Evolutionary conservation across 257 asterid species (phyloP).

Genomic region (Capsicum rhomboideum): DNA sequence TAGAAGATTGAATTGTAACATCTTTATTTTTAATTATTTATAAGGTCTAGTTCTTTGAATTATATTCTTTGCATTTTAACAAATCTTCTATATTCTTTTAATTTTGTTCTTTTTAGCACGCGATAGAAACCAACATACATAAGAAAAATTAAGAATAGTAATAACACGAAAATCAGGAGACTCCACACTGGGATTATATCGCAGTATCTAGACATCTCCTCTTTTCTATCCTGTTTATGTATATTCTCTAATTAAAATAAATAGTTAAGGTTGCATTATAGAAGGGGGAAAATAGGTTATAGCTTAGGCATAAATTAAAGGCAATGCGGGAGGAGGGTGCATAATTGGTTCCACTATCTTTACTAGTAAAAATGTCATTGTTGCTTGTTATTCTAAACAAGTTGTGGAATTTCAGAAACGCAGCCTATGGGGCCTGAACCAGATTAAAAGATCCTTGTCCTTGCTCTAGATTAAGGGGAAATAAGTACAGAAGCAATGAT

Average conservation of each 20-base stretch:
- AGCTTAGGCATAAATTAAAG: not conserved
- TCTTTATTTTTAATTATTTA: not conserved
- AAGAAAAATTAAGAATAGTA: not conserved
- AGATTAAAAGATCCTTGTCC: constrained; percentile 29
- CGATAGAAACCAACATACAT: not conserved
- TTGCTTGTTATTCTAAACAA: constrained; percentile 44
- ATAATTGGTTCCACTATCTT: constrained; percentile 80
- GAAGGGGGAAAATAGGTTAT: not conserved
- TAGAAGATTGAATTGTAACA: not conserved
- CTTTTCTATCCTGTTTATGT: not conserved
- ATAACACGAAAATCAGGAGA: not conserved
- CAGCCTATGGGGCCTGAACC: constrained; percentile 65
- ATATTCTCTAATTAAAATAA: no score
- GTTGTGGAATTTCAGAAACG: constrained; percentile 60
- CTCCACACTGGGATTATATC: not conserved
- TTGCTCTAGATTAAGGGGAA: constrained; percentile 27
- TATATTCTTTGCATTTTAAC: not conserved
- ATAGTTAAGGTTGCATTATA: no score
- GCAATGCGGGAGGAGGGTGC: constrained; percentile 19
- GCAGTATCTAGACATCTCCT: not conserved
- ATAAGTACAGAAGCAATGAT: constrained; percentile 38
- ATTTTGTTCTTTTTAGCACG: not conserved
- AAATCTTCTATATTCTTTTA: not conserved
- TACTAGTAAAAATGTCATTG: constrained; percentile 41
- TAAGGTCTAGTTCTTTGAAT: not conserved